Percentiles rank a stretch among this genome's conserved stretches.
Evolutionary conservation across 495 filamentous ascomycete species (phyloP).

Genomic region (Hypoxylon perforatum): DNA sequence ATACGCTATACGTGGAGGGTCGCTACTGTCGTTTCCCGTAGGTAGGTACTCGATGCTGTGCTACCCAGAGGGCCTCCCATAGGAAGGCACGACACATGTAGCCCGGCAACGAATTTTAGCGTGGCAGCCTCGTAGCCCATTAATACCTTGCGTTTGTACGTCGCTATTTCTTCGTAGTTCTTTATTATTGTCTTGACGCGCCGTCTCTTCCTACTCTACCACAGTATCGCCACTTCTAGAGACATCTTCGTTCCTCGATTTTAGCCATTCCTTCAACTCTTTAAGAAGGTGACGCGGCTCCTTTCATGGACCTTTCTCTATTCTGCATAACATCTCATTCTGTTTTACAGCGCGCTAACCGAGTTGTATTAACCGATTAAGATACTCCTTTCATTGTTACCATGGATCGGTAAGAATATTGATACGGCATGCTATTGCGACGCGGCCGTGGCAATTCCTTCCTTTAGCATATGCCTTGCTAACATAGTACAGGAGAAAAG

Average conservation of each 20-base stretch:
- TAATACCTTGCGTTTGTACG: constrained; percentile 9
- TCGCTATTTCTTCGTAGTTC: constrained; percentile 3
- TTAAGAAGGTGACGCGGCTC: not conserved
- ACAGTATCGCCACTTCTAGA: not conserved
- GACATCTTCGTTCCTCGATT: not conserved
- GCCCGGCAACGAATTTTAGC: constrained; percentile 4
- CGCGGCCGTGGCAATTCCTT: not conserved
- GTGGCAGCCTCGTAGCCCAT: constrained; percentile 24
- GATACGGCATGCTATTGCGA: not conserved
- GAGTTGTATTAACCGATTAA: not conserved
- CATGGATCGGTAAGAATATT: constrained; percentile 27
- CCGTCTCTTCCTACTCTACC: not conserved
- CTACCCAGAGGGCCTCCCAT: constrained; percentile 1
- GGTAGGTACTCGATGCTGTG: constrained; percentile 2
- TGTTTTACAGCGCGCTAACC: no score
- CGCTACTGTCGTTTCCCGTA: constrained; percentile 5
- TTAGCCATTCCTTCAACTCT: not conserved
- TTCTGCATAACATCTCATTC: not conserved
- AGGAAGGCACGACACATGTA: not conserved
- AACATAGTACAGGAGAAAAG: constrained; percentile 16
- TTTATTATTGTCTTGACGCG: not conserved
- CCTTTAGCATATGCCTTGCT: constrained; percentile 1
- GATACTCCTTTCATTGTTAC: not conserved
- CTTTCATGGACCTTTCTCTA: not conserved
- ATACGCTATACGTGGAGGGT: not conserved